Evolutionary conservation across 2,329 filamentous ascomycete genomes (phyloP).

Genomic region (Neocatenulostroma microsporum): DNA sequence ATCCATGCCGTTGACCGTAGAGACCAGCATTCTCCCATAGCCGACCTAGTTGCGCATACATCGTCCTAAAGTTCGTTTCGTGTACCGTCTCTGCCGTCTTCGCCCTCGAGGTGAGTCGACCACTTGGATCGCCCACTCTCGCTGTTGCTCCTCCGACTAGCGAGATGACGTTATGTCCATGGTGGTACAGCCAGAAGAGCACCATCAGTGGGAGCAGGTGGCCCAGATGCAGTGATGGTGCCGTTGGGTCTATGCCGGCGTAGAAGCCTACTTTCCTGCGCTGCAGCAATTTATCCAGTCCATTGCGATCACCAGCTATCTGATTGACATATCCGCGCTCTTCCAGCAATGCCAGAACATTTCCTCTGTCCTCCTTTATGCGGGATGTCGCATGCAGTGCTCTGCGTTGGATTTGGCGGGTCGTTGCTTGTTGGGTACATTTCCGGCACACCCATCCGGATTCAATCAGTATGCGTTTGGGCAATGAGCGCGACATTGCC

Average conservation of each 20-base stretch:
- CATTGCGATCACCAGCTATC: conserved; percentile 54
- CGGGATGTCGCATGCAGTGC: neutral
- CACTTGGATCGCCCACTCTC: conserved; percentile 71
- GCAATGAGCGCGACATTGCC: neutral
- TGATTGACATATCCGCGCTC: conserved; percentile 68
- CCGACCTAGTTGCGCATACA: conserved; percentile 61
- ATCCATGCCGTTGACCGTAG: conserved; percentile 59
- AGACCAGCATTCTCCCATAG: conserved; percentile 67
- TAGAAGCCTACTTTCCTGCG: conserved; percentile 64
- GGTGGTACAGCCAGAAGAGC: conserved; percentile 73
- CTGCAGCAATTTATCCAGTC: conserved; percentile 57
- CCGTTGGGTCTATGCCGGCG: conserved; percentile 75
- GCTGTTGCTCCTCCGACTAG: conserved; percentile 60
- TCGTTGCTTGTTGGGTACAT: neutral
- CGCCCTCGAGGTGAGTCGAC: conserved; percentile 56
- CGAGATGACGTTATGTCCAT: conserved; percentile 61
- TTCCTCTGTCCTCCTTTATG: neutral
- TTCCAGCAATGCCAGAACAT: conserved; percentile 54
- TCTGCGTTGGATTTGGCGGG: neutral
- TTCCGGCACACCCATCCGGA: neutral
- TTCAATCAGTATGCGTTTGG: neutral
- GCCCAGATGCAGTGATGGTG: conserved; percentile 69
- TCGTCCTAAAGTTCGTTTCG: conserved; percentile 57
- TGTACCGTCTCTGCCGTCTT: conserved; percentile 46
- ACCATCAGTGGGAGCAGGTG: conserved; percentile 77